Evolutionary conservation across 2,329 filamentous ascomycete genomes (phyloP).

Genomic region (Helotiales sp.): DNA sequence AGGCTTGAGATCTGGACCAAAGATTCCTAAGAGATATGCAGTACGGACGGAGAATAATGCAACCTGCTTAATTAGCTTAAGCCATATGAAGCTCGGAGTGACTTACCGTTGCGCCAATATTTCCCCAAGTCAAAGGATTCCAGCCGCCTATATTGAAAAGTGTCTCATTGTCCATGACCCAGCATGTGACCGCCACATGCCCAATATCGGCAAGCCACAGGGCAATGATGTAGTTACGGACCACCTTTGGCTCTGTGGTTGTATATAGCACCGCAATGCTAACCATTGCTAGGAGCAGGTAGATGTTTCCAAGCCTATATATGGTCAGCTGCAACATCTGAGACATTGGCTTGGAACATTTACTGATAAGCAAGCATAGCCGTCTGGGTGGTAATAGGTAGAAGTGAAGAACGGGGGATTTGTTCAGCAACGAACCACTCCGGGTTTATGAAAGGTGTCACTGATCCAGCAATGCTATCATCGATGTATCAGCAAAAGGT

Average conservation of each 20-base stretch:
- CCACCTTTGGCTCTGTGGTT: constrained; percentile 63
- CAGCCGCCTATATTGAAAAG: constrained; percentile 56
- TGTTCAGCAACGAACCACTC: constrained; percentile 66
- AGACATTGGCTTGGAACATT: background rate
- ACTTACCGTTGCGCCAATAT: constrained; percentile 63
- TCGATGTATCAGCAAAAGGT: constrained; percentile 2
- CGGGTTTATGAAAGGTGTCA: constrained; percentile 55
- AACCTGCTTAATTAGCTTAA: constrained; percentile 35
- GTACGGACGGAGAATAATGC: constrained; percentile 58
- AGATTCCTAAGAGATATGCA: constrained; percentile 58
- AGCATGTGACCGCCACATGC: constrained; percentile 63
- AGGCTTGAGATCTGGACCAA: constrained; percentile 42
- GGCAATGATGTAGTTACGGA: constrained; percentile 66
- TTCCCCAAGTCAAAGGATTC: constrained; percentile 74
- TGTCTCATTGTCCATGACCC: constrained; percentile 55
- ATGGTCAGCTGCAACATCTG: background rate
- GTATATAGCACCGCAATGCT: constrained; percentile 64
- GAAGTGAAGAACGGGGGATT: constrained; percentile 42
- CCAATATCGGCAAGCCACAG: constrained; percentile 66
- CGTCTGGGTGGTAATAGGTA: constrained; percentile 38
- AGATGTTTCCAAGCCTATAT: constrained; percentile 69
- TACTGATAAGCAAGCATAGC: constrained; percentile 28
- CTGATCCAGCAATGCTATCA: constrained; percentile 57
- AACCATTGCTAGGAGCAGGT: constrained; percentile 64
- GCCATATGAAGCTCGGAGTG: background rate